These are phyloP conservation scores for Cyphellophora attinorum DNA, from an alignment of 2,329 filamentous ascomycete species.

Conservation along the genomic window DNA sequence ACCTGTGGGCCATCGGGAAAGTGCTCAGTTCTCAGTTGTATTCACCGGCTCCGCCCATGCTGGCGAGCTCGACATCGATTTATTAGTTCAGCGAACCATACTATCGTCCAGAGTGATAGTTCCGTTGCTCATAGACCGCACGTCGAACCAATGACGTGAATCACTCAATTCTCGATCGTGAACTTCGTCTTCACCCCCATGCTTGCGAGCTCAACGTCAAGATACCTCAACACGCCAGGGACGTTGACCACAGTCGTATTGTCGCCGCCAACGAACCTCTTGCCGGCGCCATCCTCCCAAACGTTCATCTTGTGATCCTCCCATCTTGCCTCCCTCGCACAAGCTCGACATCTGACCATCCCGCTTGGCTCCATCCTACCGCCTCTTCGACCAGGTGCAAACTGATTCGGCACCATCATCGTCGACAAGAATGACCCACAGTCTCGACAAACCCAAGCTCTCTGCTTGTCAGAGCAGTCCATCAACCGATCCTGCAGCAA, in stretches of 20 bases:
- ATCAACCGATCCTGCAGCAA: conserved; percentile 88
- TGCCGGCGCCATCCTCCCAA: conserved; percentile 86
- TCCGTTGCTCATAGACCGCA: too few relatives aligned
- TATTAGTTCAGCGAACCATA: too few relatives aligned
- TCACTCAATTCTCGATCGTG: conserved; percentile 48
- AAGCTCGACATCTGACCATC: conserved; percentile 69
- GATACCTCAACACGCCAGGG: conserved; percentile 80
- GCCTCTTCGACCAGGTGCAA: conserved; percentile 12
- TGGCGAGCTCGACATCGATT: too few relatives aligned
- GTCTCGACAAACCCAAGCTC: conserved; percentile 76
- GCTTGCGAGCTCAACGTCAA: conserved; percentile 89
- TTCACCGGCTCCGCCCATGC: too few relatives aligned
- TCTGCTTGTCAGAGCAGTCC: conserved; percentile 92
- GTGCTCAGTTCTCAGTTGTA: too few relatives aligned
- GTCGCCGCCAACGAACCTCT: conserved; percentile 77
- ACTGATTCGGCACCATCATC: conserved; percentile 42
- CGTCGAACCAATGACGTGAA: too few relatives aligned
- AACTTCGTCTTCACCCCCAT: conserved; percentile 98
- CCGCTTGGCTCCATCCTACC: conserved; percentile 38
- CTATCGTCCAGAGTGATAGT: too few relatives aligned
- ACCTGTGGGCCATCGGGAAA: too few relatives aligned
- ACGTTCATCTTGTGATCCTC: conserved; percentile 59
- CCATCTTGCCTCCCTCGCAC: conserved; percentile 54
- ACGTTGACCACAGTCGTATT: conserved; percentile 87
- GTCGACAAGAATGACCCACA: conserved; percentile 89